These are phyloP conservation scores for Phymatotrichopsis omnivora DNA, from an alignment of 2,329 filamentous ascomycete species.

Conservation along the genomic window DNA sequence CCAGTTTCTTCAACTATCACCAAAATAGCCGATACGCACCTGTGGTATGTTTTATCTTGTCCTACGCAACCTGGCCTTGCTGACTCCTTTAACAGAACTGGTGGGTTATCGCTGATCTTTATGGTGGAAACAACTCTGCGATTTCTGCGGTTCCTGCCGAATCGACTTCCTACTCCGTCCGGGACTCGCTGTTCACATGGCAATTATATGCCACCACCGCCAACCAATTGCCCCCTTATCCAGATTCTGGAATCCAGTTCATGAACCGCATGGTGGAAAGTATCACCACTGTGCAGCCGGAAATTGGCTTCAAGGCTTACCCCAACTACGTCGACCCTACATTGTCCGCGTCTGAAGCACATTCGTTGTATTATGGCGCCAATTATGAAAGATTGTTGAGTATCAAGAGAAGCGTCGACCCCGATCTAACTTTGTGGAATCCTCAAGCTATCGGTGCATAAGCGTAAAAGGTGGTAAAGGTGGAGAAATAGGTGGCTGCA, in stretches of 20 bases:
- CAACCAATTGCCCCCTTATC: slow-evolving; percentile 15
- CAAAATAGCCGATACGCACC: slow-evolving; percentile 2
- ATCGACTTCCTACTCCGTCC: slow-evolving; percentile 31
- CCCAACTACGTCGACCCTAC: slow-evolving; percentile 33
- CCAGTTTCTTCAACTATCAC: slow-evolving; percentile 22
- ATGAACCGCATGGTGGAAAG: slow-evolving; percentile 28
- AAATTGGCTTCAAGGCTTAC: slow-evolving; percentile 31
- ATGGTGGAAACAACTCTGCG: slow-evolving; percentile 34
- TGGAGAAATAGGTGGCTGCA: no score
- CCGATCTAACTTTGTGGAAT: slow-evolving; percentile 30
- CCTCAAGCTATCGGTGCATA: slow-evolving; percentile 31
- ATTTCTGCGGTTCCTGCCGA: slow-evolving; percentile 30
- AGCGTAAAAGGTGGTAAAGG: no score
- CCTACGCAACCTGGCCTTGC: slow-evolving; percentile 17
- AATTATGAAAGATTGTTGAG: slow-evolving; percentile 31
- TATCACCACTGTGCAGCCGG: slow-evolving; percentile 23
- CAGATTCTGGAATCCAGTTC: slow-evolving; percentile 25
- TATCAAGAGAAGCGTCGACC: slow-evolving; percentile 37
- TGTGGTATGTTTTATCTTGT: slow-evolving; percentile 8
- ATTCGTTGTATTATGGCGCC: slow-evolving; percentile 32
- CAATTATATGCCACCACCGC: slow-evolving; percentile 31
- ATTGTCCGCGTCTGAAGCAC: slow-evolving; percentile 28
- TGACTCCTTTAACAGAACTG: slow-evolving; percentile 25
- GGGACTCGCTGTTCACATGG: slow-evolving; percentile 33
- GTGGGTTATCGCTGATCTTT: slow-evolving; percentile 35